These are phyloP conservation scores for Pisolithus tinctorius DNA, from an alignment of 768 basidiomycete species.

Conservation along the genomic window DNA sequence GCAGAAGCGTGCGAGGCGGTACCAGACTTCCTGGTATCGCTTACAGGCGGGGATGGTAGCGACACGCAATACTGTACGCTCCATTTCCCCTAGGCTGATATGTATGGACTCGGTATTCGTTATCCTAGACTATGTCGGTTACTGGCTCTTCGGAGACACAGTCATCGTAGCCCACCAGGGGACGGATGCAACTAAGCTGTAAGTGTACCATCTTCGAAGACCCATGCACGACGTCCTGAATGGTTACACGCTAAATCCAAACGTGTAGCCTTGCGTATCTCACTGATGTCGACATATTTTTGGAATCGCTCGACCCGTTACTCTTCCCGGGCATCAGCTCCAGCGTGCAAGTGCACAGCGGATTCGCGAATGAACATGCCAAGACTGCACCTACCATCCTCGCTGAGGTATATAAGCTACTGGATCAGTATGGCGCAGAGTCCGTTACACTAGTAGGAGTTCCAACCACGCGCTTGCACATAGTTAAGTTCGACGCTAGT, in stretches of 20 bases:
- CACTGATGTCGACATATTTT: constrained; percentile 40
- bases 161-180: constrained; percentile 60
- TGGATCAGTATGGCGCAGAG: constrained; percentile 31
- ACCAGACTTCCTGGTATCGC: constrained; percentile 28
- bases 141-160: constrained; percentile 42
- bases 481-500: too few relatives aligned
- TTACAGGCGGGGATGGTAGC: constrained; percentile 47
- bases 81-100: too few relatives aligned
- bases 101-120: neutral
- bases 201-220: constrained; percentile 7
- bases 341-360: constrained; percentile 42
- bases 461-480: too few relatives aligned
- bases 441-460: constrained; percentile 35
- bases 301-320: constrained; percentile 32
- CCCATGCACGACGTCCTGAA: too few relatives aligned
- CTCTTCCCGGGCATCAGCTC: constrained; percentile 51
- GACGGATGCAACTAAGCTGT: constrained; percentile 52
- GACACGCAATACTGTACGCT: constrained; percentile 40
- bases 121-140: constrained; percentile 46
- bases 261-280: constrained; percentile 38
- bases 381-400: constrained; percentile 40
- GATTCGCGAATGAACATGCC: constrained; percentile 48
- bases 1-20: constrained; percentile 33
- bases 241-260: neutral
- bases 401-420: constrained; percentile 33